Evolutionary conservation across 169 alveolate species (phyloP).

Genomic region (Besnoitia besnoiti): DNA sequence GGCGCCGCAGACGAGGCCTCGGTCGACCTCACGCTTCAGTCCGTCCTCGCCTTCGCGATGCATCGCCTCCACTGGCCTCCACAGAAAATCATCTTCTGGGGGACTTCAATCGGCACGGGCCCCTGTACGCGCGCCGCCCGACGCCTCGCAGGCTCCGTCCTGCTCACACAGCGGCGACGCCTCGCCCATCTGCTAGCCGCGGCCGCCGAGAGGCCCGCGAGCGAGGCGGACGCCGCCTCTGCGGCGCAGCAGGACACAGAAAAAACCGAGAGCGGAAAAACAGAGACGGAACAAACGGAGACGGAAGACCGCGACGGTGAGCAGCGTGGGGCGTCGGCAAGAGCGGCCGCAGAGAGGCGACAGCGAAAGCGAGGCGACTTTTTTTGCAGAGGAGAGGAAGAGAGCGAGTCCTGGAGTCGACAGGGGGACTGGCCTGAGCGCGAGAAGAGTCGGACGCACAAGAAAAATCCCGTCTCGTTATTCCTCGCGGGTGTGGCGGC

Average conservation of each 20-base stretch:
- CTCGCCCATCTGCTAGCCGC: no score
- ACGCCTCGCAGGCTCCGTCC: background rate
- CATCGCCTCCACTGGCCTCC: slow-evolving; percentile 73
- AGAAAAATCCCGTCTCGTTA: background rate
- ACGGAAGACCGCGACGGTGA: no score
- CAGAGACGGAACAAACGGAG: background rate
- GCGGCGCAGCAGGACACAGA: background rate
- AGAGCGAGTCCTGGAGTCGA: background rate
- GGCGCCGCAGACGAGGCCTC: slow-evolving; percentile 76
- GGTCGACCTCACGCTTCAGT: slow-evolving; percentile 71
- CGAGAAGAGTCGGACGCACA: background rate
- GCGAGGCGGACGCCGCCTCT: background rate
- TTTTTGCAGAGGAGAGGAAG: background rate
- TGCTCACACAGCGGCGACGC: background rate
- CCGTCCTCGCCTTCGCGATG: slow-evolving; percentile 64
- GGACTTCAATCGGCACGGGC: slow-evolving; percentile 78
- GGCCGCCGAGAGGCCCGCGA: no score
- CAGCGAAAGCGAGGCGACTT: background rate
- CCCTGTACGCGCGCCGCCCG: slow-evolving; percentile 77
- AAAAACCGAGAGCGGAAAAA: background rate
- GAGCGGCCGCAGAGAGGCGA: no score
- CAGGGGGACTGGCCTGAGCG: background rate
- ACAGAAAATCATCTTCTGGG: slow-evolving; percentile 73
- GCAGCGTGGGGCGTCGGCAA: slow-evolving; percentile 6
- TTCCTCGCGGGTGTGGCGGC: background rate